These are phyloP conservation scores for Glarea lozoyensis DNA, from an alignment of 495 filamentous ascomycete genomes.

Conservation along the genomic window DNA sequence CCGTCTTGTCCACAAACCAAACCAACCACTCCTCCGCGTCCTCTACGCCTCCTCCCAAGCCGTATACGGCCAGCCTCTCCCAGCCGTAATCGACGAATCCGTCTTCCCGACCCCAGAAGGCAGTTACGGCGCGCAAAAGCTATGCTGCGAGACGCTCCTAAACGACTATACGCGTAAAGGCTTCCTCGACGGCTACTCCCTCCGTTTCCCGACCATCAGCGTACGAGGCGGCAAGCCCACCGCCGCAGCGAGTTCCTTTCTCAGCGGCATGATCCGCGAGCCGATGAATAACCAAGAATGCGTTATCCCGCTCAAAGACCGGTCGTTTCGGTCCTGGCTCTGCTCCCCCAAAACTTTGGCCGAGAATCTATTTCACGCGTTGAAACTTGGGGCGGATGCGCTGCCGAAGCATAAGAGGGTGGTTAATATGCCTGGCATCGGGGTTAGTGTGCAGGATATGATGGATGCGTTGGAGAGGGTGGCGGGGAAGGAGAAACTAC, in stretches of 20 bases:
- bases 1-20: constrained; percentile 34
- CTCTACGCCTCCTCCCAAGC: constrained; percentile 40
- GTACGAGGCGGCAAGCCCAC: constrained; percentile 69
- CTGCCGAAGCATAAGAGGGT: constrained; percentile 49
- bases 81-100: constrained; percentile 42
- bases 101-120: constrained; percentile 58
- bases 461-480: constrained; percentile 62
- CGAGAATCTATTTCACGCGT: constrained; percentile 60
- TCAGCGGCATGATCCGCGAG: constrained; percentile 65
- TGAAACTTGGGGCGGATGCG: constrained; percentile 38
- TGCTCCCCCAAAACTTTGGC: constrained; percentile 58
- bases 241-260: constrained; percentile 65
- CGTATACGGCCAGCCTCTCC: constrained; percentile 51
- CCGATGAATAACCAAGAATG: constrained; percentile 55
- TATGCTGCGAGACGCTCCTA: constrained; percentile 63
- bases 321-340: constrained; percentile 54
- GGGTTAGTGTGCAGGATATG: constrained; percentile 65
- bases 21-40: constrained; percentile 28
- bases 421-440: constrained; percentile 67
- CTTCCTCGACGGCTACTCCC: constrained; percentile 54
- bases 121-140: constrained; percentile 73
- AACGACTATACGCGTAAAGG: constrained; percentile 69
- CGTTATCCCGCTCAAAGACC: constrained; percentile 49
- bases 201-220: constrained; percentile 67
- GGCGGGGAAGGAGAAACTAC: constrained; percentile 58